Evolutionary conservation across 257 asterid species (phyloP).

Genomic region (Marsdenia floribunda): DNA sequence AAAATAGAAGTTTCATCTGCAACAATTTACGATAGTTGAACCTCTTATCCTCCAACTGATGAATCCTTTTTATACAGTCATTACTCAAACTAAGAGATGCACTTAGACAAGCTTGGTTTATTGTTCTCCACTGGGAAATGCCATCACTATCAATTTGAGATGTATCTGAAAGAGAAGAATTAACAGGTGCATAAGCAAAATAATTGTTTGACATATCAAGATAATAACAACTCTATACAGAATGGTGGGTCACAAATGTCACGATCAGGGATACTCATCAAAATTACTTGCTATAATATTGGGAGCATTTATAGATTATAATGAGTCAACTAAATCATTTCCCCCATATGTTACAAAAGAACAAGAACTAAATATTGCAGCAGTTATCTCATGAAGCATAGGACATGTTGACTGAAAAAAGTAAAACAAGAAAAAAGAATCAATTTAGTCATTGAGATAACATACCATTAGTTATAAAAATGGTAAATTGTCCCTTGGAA

Average conservation of each 20-base stretch:
- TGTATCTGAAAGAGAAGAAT: constrained; percentile 44
- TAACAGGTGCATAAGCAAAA: constrained; percentile 17
- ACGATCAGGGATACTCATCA: not conserved
- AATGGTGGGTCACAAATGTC: not conserved
- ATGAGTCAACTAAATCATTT: not conserved
- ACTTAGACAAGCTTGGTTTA: constrained; percentile 61
- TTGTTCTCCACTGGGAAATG: constrained; percentile 36
- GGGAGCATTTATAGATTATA: not conserved
- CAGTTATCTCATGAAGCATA: not conserved
- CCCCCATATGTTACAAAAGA: not conserved
- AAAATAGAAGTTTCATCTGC: constrained; percentile 69
- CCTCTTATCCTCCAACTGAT: constrained; percentile 54
- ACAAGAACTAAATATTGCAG: not conserved
- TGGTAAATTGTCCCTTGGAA: not conserved
- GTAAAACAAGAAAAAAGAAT: not conserved
- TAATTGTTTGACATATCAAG: constrained; percentile 16
- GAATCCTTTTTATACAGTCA: constrained; percentile 62
- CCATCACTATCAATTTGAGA: constrained; percentile 49
- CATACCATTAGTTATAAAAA: not conserved
- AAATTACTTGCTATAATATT: not conserved
- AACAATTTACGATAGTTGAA: constrained; percentile 56
- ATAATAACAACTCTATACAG: not conserved
- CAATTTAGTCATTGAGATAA: not conserved
- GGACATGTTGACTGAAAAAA: not conserved
- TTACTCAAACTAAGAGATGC: constrained; percentile 52